Evolutionary conservation across 2,329 filamentous ascomycete genomes (phyloP), one percentile per base, ranked within the genome.

Genomic region (Scedosporium apiospermum): DNA sequence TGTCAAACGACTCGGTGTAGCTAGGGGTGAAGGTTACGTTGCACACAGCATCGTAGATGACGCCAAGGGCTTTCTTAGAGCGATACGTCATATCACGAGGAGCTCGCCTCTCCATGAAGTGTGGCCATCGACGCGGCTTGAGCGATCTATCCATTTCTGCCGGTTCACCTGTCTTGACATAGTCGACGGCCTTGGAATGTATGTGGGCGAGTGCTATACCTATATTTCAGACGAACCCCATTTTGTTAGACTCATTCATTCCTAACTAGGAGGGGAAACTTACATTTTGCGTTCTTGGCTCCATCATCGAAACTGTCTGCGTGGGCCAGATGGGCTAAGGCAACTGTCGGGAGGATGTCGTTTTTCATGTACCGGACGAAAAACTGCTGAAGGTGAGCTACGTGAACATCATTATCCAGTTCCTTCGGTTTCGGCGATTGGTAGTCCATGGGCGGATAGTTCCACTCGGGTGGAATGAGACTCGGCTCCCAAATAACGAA

Each of bases 291-390:
- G 65, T 87, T 80, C 67, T 86, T 87, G 0, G 93, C 86, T 0
- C 92, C 90, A 1, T 79, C 70, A 0, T 74, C 68, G 3, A 82
- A 75, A 7, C 68, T 72, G 70, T 99, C 95, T 0, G 91, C 88
- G 68, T 84, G 85, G 1, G 87, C 93, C 18, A 96, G 77, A 74
- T 99, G 95, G 0, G 91, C 84, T 66, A 85, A 83, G 0, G 95
- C 95, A 69, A 99, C 96, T 3, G 81, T 80, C 1, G 87, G 86
- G 1, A 99, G 81, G 12, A 84, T 84, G 69, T 98, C 90, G 66
- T 96, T 93, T 76, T 96, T 95, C 84, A 98, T 93, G 69, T 96
- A 96, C 3, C 84, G 84, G 34, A 96, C 89, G 68, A 97, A 98
- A 75, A 98, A 98, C 0, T 86, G 82, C 30, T 85, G 87, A 57